Evolutionary conservation across 345 rosid genomes (phyloP).

Genomic region (Salix arbutifolia): DNA sequence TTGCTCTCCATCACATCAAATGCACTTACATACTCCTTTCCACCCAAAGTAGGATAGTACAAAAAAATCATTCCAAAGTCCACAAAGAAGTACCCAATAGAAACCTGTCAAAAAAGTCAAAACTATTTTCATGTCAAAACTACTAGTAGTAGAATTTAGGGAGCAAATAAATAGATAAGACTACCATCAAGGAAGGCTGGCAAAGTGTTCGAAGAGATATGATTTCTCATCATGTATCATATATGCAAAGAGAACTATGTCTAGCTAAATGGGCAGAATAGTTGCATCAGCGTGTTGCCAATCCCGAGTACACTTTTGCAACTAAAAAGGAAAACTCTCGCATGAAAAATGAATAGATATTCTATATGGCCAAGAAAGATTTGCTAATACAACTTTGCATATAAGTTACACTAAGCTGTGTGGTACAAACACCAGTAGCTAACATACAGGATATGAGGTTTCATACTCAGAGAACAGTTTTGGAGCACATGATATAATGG

Average conservation of each 20-base stretch:
- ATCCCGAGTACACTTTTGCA: not conserved
- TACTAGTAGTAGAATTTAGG: not conserved
- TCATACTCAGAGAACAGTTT: not conserved
- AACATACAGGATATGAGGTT: not conserved
- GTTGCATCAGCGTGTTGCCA: not conserved
- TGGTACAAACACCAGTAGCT: not conserved
- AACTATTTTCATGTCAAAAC: not conserved
- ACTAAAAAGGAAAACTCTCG: not conserved
- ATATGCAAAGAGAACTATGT: not conserved
- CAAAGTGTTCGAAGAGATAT: not conserved
- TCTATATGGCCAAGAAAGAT: not conserved
- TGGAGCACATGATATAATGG: not conserved
- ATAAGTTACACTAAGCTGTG: not conserved
- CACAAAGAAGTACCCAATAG: slow-evolving; percentile 32
- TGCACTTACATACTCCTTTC: slow-evolving; percentile 31
- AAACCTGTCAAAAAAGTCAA: slow-evolving; percentile 20
- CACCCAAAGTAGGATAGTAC: slow-evolving; percentile 30
- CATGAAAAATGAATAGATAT: not conserved
- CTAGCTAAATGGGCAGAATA: not conserved
- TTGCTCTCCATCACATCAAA: not conserved
- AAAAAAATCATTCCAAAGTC: slow-evolving; percentile 33
- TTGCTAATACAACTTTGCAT: not conserved
- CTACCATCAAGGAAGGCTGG: not conserved
- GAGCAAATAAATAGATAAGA: not conserved
- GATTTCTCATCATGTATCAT: not conserved